Evolutionary conservation across 1,284 basidiomycete species (phyloP).

Genomic region (Ustilago tritici): DNA sequence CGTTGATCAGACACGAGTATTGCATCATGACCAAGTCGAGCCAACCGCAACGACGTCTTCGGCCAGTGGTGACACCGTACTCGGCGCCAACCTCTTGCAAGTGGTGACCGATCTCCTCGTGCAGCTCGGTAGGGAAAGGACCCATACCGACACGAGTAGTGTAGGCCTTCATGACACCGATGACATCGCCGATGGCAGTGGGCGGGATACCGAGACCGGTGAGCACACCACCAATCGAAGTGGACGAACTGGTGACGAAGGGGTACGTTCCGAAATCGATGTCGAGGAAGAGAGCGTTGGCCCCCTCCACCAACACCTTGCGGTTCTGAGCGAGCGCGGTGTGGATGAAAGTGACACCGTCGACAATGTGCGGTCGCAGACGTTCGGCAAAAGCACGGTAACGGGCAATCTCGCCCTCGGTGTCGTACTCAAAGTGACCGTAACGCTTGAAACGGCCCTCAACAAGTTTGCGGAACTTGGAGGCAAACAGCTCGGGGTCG

Average conservation of each 20-base stretch:
- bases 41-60: constrained; percentile 94
- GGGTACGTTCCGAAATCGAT: constrained; percentile 98
- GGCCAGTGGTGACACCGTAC: constrained; percentile 91
- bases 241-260: constrained; percentile 93
- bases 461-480: constrained; percentile 93
- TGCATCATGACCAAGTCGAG: constrained; percentile 94
- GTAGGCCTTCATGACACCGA: constrained; percentile 97
- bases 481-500: constrained; percentile 85
- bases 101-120: constrained; percentile 85
- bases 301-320: constrained; percentile 91
- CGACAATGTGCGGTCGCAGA: constrained; percentile 87
- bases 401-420: constrained; percentile 91
- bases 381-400: constrained; percentile 90
- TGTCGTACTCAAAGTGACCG: constrained; percentile 97
- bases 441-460: constrained; percentile 98
- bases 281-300: constrained; percentile 98
- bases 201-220: constrained; percentile 96
- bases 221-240: constrained; percentile 92
- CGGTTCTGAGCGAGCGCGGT: constrained; percentile 79
- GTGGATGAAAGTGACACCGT: constrained; percentile 88
- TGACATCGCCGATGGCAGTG: constrained; percentile 82
- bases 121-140: constrained; percentile 95
- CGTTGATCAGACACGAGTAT: constrained; percentile 93
- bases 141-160: constrained; percentile 97
- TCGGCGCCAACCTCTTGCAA: constrained; percentile 94